Base-by-base conservation (phyloP, 257 asterid species). In the Haberlea rhodopensis region DNA sequence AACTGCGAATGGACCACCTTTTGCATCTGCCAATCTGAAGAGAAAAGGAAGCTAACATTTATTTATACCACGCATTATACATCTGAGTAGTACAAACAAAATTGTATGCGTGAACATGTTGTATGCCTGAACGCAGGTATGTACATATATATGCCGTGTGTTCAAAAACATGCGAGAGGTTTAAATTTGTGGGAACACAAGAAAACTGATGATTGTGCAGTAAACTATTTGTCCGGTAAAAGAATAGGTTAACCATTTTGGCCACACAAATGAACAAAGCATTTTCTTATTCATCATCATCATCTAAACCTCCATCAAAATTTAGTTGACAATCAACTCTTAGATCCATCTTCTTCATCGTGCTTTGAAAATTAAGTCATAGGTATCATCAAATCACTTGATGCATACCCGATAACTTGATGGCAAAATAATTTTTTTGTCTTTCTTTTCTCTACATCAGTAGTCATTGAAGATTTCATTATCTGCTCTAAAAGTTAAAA, bases 11-110 rank as follows among this genome's bases (percentile, higher is more conserved):
- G 81, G 84, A 66, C 73, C 63, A 8, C 91, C 94, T 72, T 74
- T 78, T 40, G 91, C 80, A 64, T 84, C 89, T 32, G 57, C 73
- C 73, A 91, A 86, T 52, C 97, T 89, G 89, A 43, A 69, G 26
- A 71, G 68, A 70, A 10, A 32, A 51, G n/a, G 4, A 29, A 25
- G 8, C 15, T 27, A 45, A 22, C 20, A 16, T 32, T 51, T n/a
- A 51, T 66, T 21, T 5, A 21, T 13, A 25, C 19, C 24, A 3
- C 19, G 43, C 68, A 67, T 19, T 46, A 1, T 48, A 27, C 49
- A 5, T 15, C 18, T 43, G 57, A 61, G n/a, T n/a, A 24, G 18
- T 27, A 53, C 24, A 62, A 11, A 45, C 52, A 5, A 1, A 6
- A 0, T n/a, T 2, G 46, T 11, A 10, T 37, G 46, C 23, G 1